Evolutionary conservation across 805 yeast genomes (phyloP), one percentile per base, ranked within the genome.

Genomic region (Ogataea philodendri): DNA sequence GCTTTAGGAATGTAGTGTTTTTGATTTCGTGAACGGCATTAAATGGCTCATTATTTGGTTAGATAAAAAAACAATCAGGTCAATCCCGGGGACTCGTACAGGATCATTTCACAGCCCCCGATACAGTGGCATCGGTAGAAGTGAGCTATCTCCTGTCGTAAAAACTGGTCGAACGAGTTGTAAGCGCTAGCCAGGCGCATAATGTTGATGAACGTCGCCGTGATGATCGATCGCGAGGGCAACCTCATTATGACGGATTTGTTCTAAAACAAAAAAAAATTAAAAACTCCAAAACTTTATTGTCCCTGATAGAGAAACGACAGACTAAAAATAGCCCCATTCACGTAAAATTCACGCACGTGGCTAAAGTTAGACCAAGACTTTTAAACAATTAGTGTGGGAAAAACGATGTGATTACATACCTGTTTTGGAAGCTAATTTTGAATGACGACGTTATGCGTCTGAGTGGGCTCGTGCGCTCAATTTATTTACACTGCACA

Each of bases 121-220:
- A 51, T 41, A 26, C 57, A 51, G 27, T 45, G 42, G n/a, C 26
- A 23, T 8, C 24, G 26, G 22, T 41, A 31, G 24, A 52, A 29
- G 10, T 37, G 28, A 3, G 38, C 44, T 5, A 49, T 26, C 24
- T 51, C 55, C 11, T 34, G 35, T 1, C 31, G 11, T 14, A 52
- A 11, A 26, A 46, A 45, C 8, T 26, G 28, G 21, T 33, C 29
- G 32, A 49, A 52, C 18, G 45, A 41, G 22, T 46, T 41, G 36
- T 52, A 52, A 2, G 55, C 54, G 20, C 44, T 41, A 5, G 48
- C 38, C 14, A 51, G 37, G 19, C 57, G 35, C 54, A 52, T 51
- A 23, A 46, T n/a, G 22, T 52, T 46, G 11, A 52, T 32, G 13
- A 50, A 14, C 3, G 53, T 43, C 5, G 54, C 49, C 5, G 51